Conservation (phyloP, 75 land plant species). For the Selaginella tamariscina region DNA sequence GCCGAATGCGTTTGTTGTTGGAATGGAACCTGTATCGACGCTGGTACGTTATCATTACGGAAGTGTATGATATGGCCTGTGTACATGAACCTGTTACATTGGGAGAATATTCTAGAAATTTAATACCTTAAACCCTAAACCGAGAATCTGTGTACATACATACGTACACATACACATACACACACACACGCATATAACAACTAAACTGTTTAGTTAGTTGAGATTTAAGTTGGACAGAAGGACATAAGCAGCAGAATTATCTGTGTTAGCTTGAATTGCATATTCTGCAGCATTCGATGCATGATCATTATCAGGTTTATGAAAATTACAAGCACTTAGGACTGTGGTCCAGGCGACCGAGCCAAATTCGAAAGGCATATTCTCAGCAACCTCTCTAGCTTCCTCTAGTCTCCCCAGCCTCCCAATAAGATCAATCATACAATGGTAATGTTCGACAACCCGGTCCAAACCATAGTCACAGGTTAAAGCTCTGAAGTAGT, state of each 20-base stretch:
- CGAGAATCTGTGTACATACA: too few relatives aligned
- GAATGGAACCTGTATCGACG: conserved; percentile 3
- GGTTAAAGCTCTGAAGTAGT: not conserved
- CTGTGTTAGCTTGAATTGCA: not conserved
- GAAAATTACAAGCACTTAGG: not conserved
- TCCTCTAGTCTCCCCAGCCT: not conserved
- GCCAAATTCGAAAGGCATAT: not conserved
- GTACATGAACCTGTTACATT: too few relatives aligned
- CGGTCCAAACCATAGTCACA: not conserved
- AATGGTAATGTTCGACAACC: not conserved
- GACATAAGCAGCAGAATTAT: not conserved
- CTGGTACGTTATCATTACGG: too few relatives aligned
- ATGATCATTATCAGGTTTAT: not conserved
- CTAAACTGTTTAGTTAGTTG: not conserved
- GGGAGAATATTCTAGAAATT: too few relatives aligned
- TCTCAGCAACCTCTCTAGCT: not conserved
- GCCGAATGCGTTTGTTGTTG: too few relatives aligned
- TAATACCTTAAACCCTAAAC: too few relatives aligned
- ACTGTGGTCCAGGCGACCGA: not conserved
- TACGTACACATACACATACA: too few relatives aligned
- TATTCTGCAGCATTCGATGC: not conserved
- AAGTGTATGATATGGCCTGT: too few relatives aligned
- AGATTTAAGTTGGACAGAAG: not conserved
- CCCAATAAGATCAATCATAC: not conserved
- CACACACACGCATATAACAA: too few relatives aligned